A percentile compares a stretch with the other conserved stretches of the same genome.
Evolutionary conservation across 805 yeast genomes (phyloP).

Genomic region (Wickerhamiella nectarea): DNA sequence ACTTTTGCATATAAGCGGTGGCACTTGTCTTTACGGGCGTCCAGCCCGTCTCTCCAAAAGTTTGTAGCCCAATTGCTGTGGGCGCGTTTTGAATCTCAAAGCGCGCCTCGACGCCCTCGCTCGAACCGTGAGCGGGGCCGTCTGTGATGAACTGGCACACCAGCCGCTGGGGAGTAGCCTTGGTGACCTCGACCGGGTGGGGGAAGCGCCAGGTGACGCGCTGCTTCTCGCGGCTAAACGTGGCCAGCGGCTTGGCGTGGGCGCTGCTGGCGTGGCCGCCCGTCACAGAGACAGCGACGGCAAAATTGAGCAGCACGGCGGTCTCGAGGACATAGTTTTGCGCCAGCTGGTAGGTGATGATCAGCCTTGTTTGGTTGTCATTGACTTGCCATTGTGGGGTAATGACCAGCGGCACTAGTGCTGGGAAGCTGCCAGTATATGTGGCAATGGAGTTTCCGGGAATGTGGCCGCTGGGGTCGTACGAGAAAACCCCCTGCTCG

Average conservation of each 20-base stretch:
- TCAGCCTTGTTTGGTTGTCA: conserved; percentile 68
- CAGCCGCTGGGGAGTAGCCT: conserved; percentile 45
- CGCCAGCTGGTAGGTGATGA: conserved; percentile 51
- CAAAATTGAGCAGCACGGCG: conserved; percentile 42
- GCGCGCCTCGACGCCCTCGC: conserved; percentile 54
- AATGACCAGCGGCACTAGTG: conserved; percentile 47
- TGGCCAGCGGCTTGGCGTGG: conserved; percentile 81
- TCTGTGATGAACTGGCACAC: conserved; percentile 79
- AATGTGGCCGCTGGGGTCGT: conserved; percentile 5
- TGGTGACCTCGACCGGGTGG: conserved; percentile 26
- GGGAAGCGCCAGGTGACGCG: conserved; percentile 76
- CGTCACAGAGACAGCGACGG: conserved; percentile 46
- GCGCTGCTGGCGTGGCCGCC: conserved; percentile 54
- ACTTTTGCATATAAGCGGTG: conserved; percentile 6
- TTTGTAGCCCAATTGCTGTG: conserved; percentile 8
- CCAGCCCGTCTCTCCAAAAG: conserved; percentile 13
- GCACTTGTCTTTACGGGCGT: conserved; percentile 14
- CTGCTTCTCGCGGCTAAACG: conserved; percentile 72
- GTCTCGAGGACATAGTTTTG: conserved; percentile 33
- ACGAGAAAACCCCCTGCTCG: conserved; percentile 9
- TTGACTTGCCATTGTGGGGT: conserved; percentile 87
- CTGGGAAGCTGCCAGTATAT: conserved; percentile 41
- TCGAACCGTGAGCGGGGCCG: conserved; percentile 55
- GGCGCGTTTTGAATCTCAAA: conserved; percentile 16
- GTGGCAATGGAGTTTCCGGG: conserved; percentile 50